Evolutionary conservation across 148 eudicot genomes (phyloP), one percentile per base, ranked within the genome.

Genomic region (Arctostaphylos glauca): DNA sequence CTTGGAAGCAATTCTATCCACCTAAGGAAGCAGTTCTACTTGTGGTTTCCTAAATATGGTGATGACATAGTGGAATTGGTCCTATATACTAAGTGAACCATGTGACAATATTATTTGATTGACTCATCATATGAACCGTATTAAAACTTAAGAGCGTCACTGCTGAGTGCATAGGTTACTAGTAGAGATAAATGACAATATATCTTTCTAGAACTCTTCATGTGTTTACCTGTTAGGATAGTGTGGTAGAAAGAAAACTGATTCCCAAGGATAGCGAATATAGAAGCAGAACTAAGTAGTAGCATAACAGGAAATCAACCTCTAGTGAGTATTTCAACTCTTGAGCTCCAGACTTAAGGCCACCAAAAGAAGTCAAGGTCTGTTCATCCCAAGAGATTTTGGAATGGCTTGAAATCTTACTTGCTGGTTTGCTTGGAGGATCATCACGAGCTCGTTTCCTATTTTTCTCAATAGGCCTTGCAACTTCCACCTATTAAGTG

Each of bases 401-500:
- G 77, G 88, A 77, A 31, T 86, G 85, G 84, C 77, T 85, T 50
- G 77, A 68, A 72, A 85, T 83, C 80, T 56, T 85, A 80, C 74
- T 85, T 38, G 85, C 77, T 74, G 79, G 50, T 47, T 77, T 86
- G 84, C 67, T 87, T 82, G 84, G 87, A 67, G 86, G 70, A 67
- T 84, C 83, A 74, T 89, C 94, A 85, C 83, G 92, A 80, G 72
- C 82, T 85, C 94, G 87, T 81, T 93, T 93, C 90, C 87, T 91
- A 84, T 77, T 93, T 84, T 87, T 93, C 47, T 91, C 93, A 80
- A 86, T 81, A 46, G 96, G 96, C 80, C 92, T 91, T 60, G 96
- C 94, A 80, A 93, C 88, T 86, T 93, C 93, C 75, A 93, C 93
- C 96, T 93, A 71, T 74, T 79, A 59, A 62, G 15, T 31, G 74